Conservation (phyloP, 179 eudicot genomes). For the Heliamphora ciliata region DNA sequence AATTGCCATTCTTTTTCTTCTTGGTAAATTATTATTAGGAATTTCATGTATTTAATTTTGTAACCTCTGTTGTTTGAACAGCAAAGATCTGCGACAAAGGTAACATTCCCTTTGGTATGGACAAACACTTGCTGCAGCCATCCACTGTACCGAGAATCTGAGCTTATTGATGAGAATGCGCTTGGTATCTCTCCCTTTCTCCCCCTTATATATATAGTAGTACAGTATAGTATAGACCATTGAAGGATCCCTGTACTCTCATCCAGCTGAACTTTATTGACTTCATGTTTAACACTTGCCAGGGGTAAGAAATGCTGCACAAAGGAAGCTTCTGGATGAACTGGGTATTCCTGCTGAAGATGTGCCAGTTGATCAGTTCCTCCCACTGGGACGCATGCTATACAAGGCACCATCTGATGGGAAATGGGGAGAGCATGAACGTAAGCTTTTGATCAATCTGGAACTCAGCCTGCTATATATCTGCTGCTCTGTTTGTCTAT, state of each 20-base stretch:
- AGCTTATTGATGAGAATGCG: conserved; percentile 62
- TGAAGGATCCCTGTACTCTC: neutral
- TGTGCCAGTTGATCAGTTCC: conserved; percentile 84
- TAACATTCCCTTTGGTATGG: conserved; percentile 94
- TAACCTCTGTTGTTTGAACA: conserved; percentile 25
- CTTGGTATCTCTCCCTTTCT: conserved; percentile 43
- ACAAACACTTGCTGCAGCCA: conserved; percentile 99
- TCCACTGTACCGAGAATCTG: conserved; percentile 79
- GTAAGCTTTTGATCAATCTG: conserved; percentile 28
- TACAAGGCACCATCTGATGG: conserved; percentile 99
- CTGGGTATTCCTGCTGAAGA: conserved; percentile 91
- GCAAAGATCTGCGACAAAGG: conserved; percentile 95
- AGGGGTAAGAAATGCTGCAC: conserved; percentile 98
- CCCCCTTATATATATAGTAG: too few species aligned
- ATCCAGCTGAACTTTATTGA: neutral
- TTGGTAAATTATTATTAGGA: neutral
- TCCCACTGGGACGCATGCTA: conserved; percentile 86
- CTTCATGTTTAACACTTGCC: conserved; percentile 8
- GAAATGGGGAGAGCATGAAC: conserved; percentile 99
- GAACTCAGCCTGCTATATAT: neutral
- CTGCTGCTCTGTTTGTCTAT: neutral
- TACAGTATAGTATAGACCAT: neutral
- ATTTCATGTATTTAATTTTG: neutral
- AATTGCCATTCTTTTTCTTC: neutral
- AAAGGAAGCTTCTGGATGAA: conserved; percentile 91